Evolutionary conservation across 306 rosid species (phyloP).

Genomic region (Castanopsis chinensis): DNA sequence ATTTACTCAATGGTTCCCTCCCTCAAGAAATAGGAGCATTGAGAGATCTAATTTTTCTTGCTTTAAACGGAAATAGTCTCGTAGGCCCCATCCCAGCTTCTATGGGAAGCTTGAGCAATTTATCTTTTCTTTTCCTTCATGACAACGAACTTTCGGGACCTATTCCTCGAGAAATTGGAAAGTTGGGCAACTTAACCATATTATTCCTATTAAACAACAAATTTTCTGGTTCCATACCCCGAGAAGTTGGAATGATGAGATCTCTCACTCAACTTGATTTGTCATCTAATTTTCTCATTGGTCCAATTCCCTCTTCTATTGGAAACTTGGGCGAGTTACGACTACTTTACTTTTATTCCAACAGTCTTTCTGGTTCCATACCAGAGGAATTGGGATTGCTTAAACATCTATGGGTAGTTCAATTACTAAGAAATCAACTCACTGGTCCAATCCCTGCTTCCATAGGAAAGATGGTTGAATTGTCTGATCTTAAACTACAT

Average conservation of each 20-base stretch:
- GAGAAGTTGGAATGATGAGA: background rate
- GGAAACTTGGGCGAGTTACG: background rate
- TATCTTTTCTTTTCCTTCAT: background rate
- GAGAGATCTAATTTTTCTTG: too few species aligned
- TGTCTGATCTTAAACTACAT: background rate
- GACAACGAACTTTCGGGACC: background rate
- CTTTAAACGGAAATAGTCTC: background rate
- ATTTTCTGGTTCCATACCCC: background rate
- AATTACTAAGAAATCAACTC: background rate
- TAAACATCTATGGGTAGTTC: background rate
- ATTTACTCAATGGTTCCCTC: background rate
- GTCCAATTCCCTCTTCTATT: background rate
- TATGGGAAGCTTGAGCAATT: background rate
- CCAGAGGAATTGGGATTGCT: background rate
- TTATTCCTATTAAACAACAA: background rate
- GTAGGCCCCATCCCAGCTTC: constrained; percentile 9
- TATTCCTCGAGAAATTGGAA: background rate
- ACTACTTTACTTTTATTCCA: background rate
- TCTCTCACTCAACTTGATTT: background rate
- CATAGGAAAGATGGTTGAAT: background rate
- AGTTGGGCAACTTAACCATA: background rate
- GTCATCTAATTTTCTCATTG: background rate
- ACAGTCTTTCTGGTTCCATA: background rate
- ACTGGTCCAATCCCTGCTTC: constrained; percentile 18
- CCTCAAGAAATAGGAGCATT: too few species aligned